Base-by-base conservation (phyloP, 2,329 filamentous ascomycete species). In the Diaporthe velutina region DNA sequence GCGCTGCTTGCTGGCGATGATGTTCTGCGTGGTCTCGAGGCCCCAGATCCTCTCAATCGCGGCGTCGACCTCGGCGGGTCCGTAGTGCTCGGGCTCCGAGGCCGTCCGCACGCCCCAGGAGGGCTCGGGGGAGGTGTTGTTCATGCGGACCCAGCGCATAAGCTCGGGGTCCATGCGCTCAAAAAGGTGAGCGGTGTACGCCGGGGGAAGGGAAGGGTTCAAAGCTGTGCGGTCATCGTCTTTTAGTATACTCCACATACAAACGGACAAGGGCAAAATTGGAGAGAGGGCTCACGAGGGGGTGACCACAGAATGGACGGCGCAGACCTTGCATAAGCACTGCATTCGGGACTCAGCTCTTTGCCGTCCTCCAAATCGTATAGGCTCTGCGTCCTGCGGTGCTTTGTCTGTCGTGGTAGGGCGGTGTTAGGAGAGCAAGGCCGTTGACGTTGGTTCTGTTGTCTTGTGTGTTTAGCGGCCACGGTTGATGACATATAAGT, bases 161-260 rank as follows among this genome's bases (percentile, higher is more conserved):
- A 77, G 77, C 7, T 76, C 61, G 1, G 82, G 82, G 17, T 79
- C 79, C 83, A 84, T 85, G 61, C 79, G 80, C 19, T 76, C 76
- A 57, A 81, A 84, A 28, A 79, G 73, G 2, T 67, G 60, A n/a
- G 79, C 76, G 60, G 82, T 81, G 15, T 68, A 70, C 17, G 70
- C 40, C 1, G 73, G 75, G 7, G 58, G 68, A 19, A 74, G 52
- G 30, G 15, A 12, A n/a, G 74, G 42, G 8, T 50, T 67, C 72
- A 76, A 68, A 28, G 67, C 74, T 76, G 19, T 60, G 13, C 45
- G 22, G 35, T 48, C 30, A 40, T 9, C 60, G 72, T 19, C 75
- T 45, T 5, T 73, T 50, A 70, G 78, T 74, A 7, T 76, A 74
- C 15, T 45, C 78, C 81, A 9, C 78, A 79, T 9, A 78, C 74